A percentile compares a stretch with the other conserved stretches of the same genome.
phyloP scores from a whole-genome alignment of 1,284 basidiomycete species.

The Stereum hirsutum region DNA sequence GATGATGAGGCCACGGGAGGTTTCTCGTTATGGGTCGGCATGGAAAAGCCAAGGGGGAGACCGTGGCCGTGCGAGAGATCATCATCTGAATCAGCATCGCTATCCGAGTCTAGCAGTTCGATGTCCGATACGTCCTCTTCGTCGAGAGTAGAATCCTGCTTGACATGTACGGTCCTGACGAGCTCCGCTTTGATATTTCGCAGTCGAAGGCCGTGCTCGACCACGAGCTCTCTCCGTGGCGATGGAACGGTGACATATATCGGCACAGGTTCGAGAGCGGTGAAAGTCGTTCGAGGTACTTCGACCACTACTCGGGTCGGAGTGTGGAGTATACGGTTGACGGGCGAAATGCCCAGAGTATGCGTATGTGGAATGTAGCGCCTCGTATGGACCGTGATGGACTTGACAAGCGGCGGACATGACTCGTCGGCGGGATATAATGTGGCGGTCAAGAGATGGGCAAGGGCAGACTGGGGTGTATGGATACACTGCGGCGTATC shows the following conservation, averaged over 20 bases:
- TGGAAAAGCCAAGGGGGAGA: slow-evolving; percentile 8
- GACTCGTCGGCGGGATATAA: slow-evolving; percentile 41
- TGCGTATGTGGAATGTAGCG: slow-evolving; percentile 62
- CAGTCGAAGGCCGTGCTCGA: slow-evolving; percentile 57
- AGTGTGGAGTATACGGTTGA: slow-evolving; percentile 43
- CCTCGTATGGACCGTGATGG: slow-evolving; percentile 57
- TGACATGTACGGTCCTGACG: slow-evolving; percentile 49
- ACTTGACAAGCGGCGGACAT: slow-evolving; percentile 37
- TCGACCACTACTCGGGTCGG: slow-evolving; percentile 62
- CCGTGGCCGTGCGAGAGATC: slow-evolving; percentile 14
- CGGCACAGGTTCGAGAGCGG: slow-evolving; percentile 60
- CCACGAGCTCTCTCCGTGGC: slow-evolving; percentile 51
- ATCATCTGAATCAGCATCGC: slow-evolving; percentile 13
- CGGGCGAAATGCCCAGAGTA: slow-evolving; percentile 44
- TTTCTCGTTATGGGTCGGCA: slow-evolving; percentile 7
- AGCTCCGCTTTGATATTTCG: slow-evolving; percentile 70
- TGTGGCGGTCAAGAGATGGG: slow-evolving; percentile 56
- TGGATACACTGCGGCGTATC: slow-evolving; percentile 74
- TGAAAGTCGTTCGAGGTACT: slow-evolving; percentile 61
- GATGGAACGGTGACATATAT: slow-evolving; percentile 72
- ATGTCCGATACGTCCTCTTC: slow-evolving; percentile 23
- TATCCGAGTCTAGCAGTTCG: slow-evolving; percentile 18
- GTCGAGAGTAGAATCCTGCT: slow-evolving; percentile 23
- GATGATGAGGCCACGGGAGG: slow-evolving; percentile 32
- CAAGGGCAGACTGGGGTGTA: slow-evolving; percentile 58